A percentile compares a stretch with the other conserved stretches of the same genome.
phyloP scores from a whole-genome alignment of 129 eudicot species.

The Cynara cardunculus region DNA sequence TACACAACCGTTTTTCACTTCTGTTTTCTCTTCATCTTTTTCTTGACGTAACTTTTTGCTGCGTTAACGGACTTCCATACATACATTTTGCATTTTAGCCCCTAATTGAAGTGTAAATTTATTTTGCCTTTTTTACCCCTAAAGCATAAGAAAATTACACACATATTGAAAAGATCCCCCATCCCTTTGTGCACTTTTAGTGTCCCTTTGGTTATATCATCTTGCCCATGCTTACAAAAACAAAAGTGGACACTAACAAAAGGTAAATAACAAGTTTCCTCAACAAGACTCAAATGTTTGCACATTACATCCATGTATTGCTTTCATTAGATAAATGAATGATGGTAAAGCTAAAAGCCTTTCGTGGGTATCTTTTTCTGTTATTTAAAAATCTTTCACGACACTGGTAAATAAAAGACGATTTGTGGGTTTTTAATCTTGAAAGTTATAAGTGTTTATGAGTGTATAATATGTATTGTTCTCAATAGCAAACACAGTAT shows the following conservation, averaged over 20 bases:
- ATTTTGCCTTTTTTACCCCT: neutral
- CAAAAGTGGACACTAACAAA: constrained; percentile 14
- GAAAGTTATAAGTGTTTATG: neutral
- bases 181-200: neutral
- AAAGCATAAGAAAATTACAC: neutral
- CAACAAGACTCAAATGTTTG: neutral
- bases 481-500: neutral
- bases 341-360: neutral
- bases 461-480: neutral
- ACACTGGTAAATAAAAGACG: neutral
- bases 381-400: neutral
- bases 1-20: neutral
- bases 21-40: neutral
- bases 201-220: constrained; percentile 15
- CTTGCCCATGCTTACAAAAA: constrained; percentile 15
- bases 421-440: neutral
- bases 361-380: neutral
- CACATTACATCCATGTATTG: constrained; percentile 6
- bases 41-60: neutral
- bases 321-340: neutral
- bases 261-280: constrained; percentile 31
- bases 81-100: neutral
- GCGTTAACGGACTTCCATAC: neutral
- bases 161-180: neutral
- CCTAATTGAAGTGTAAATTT: neutral